Percentiles rank a stretch among this genome's conserved stretches.
phyloP scores from a whole-genome alignment of 805 yeast genomes.

The Ogataea sp. region DNA sequence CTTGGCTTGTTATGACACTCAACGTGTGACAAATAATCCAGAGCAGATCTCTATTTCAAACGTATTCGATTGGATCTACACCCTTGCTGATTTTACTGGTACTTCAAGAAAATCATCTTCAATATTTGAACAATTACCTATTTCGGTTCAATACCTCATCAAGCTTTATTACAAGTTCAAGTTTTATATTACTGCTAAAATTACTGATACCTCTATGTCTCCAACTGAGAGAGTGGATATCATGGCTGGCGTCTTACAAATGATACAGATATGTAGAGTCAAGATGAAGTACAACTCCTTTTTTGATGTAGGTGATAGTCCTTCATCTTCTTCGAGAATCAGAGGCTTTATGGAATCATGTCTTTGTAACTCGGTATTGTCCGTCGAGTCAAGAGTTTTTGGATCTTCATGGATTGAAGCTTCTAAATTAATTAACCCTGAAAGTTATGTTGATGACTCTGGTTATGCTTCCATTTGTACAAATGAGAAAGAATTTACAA shows the following conservation, averaged over 20 bases:
- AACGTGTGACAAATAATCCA: constrained; percentile 31
- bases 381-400: constrained; percentile 74
- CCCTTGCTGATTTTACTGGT: constrained; percentile 37
- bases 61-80: constrained; percentile 61
- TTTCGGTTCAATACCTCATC: constrained; percentile 57
- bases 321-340: constrained; percentile 42
- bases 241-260: constrained; percentile 60
- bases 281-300: constrained; percentile 55
- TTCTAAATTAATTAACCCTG: constrained; percentile 7
- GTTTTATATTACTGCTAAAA: constrained; percentile 52
- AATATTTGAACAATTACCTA: constrained; percentile 49
- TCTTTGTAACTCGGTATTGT: constrained; percentile 58
- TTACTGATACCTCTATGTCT: constrained; percentile 53
- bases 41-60: constrained; percentile 57
- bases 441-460: no score
- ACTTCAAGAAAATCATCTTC: constrained; percentile 11
- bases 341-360: constrained; percentile 87
- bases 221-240: constrained; percentile 53
- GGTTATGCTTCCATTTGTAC: no score
- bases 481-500: no score
- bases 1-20: constrained; percentile 47
- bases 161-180: constrained; percentile 62
- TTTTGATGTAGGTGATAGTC: constrained; percentile 19
- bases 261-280: constrained; percentile 55
- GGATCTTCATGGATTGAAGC: constrained; percentile 65